Percentiles rank a stretch among this genome's conserved stretches.
Evolutionary conservation across 805 yeast genomes (phyloP).

Genomic region (Ogataea naganishii): DNA sequence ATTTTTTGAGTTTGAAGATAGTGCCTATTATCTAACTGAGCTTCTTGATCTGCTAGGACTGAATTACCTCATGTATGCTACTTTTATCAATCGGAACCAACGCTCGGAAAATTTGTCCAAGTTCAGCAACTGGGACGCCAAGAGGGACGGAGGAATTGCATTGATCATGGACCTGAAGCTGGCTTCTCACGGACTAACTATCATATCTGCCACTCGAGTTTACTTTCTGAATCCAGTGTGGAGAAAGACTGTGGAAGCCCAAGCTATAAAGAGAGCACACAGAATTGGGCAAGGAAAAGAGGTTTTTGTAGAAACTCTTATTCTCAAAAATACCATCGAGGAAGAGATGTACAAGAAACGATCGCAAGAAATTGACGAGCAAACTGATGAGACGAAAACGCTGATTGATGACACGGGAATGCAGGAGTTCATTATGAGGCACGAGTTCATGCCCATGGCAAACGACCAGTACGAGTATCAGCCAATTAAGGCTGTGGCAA

Average conservation of each 20-base stretch:
- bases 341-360: conserved; percentile 51
- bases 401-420: conserved; percentile 54
- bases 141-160: conserved; percentile 40
- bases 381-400: conserved; percentile 18
- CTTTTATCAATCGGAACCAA: conserved; percentile 41
- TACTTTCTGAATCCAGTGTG: conserved; percentile 68
- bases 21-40: conserved; percentile 61
- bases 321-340: conserved; percentile 54
- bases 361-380: conserved; percentile 11
- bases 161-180: conserved; percentile 59
- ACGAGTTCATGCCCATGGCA: conserved; percentile 33
- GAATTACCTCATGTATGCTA: conserved; percentile 54
- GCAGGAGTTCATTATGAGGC: conserved; percentile 44
- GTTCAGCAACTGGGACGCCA: conserved; percentile 34
- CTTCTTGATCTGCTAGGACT: conserved; percentile 53
- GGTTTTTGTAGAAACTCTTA: conserved; percentile 61
- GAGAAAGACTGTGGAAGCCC: conserved; percentile 63
- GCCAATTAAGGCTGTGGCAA: conserved; percentile 23
- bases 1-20: conserved; percentile 64
- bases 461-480: conserved; percentile 26
- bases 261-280: conserved; percentile 71
- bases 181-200: conserved; percentile 64
- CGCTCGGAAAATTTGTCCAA: conserved; percentile 44
- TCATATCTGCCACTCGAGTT: conserved; percentile 59
- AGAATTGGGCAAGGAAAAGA: conserved; percentile 62